Evolutionary conservation across 2,329 filamentous ascomycete genomes (phyloP), one percentile per base, ranked within the genome.

Genomic region (Scedosporium apiospermum): DNA sequence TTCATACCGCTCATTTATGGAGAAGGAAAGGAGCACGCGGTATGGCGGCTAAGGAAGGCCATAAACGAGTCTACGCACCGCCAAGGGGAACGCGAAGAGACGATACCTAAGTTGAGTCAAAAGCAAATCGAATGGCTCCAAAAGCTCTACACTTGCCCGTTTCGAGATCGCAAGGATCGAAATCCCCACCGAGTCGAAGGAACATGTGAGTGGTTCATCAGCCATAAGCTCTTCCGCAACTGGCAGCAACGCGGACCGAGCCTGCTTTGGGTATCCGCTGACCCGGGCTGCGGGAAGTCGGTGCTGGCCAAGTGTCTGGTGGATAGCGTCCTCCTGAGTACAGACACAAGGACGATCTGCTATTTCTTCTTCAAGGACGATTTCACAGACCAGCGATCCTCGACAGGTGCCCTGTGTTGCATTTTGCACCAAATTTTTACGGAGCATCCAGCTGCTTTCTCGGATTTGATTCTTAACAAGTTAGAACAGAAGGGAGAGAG

Each of bases 321-420:
- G 0, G 75, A 79, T 27, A 16, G 66, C 0, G 60, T 70, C 0
- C 63, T 77, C 1, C 61, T 60, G 0, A 66, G 30, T 0, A 66
- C 42, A 0, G 18, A 53, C 1, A 61, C 60, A 0, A 67, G 65
- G 18, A 72, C 67, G 0, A 68, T 67, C 3, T 76, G 73, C 58
- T 78, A 78, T 60, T 80, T 77, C 67, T 79, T 79, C 65, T 79
- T 78, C 69, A 77, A 77, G 42, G 75, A 77, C n/a, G 75, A 77
- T 30, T 72, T 71, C 27, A 67, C 71, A 4, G 71, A 76, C 21
- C 74, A 77, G 51, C 73, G 64, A 16, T 70, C 58, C 9, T 34
- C 65, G 4, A 64, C 64, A 12, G 65, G 30, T 44, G 76, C 76
- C 10, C 46, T 78, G 0, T 69, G 71, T 34, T 71, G 69, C 23